Conservation (phyloP, 2,329 filamentous ascomycete species). For the Xylaria sp. region DNA sequence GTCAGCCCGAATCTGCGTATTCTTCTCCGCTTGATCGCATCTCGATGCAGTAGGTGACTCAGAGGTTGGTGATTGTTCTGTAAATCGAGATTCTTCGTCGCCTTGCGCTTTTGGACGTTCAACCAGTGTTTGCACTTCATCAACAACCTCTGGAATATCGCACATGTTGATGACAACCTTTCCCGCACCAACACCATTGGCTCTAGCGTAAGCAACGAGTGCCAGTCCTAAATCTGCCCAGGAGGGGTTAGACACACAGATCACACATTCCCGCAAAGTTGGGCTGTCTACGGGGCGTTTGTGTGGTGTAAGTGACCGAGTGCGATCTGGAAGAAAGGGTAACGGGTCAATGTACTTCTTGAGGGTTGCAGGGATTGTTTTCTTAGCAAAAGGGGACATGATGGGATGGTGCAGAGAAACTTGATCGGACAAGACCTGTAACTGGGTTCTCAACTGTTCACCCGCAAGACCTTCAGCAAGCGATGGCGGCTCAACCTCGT, state of each 20-base stretch:
- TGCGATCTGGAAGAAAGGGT: constrained; percentile 55
- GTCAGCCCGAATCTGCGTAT: constrained; percentile 32
- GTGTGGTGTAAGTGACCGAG: constrained; percentile 27
- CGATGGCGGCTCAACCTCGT: constrained; percentile 57
- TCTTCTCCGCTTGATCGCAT: constrained; percentile 37
- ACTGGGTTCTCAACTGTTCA: constrained; percentile 53
- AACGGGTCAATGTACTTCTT: constrained; percentile 55
- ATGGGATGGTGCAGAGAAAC: constrained; percentile 55
- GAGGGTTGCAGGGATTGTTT: constrained; percentile 46
- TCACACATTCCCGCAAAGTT: constrained; percentile 20
- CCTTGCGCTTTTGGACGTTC: constrained; percentile 22
- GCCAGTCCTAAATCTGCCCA: constrained; percentile 42
- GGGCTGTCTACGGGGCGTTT: constrained; percentile 16
- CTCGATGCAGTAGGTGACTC: constrained; percentile 23
- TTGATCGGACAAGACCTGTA: constrained; percentile 49
- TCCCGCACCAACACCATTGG: constrained; percentile 34
- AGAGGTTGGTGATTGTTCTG: constrained; percentile 4
- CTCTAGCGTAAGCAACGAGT: constrained; percentile 34
- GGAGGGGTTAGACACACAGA: constrained; percentile 33
- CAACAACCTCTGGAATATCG: constrained; percentile 30
- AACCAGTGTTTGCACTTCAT: constrained; percentile 27
- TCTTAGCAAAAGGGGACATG: constrained; percentile 52
- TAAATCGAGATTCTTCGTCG: constrained; percentile 10
- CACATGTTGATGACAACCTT: constrained; percentile 36
- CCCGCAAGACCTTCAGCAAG: constrained; percentile 59